Conservation (phyloP, 768 basidiomycete species). For the Fomitopsis serialis region DNA sequence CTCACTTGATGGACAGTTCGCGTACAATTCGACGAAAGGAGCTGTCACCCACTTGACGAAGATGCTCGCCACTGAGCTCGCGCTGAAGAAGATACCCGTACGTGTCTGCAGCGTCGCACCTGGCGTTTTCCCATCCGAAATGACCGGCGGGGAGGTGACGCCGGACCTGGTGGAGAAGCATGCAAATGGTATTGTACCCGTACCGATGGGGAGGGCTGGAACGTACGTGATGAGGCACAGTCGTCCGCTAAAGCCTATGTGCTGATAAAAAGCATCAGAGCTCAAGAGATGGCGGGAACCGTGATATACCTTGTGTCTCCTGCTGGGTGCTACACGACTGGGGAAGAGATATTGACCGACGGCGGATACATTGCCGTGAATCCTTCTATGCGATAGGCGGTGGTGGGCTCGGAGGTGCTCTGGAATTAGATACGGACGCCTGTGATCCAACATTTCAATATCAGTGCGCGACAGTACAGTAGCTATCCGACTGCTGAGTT, state of each 20-base stretch:
- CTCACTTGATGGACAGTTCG: conserved; percentile 45
- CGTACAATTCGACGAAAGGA: conserved; percentile 77
- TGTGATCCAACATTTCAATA: too few relatives aligned
- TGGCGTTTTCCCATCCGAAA: conserved; percentile 71
- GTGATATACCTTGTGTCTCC: conserved; percentile 69
- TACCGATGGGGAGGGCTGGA: conserved; percentile 62
- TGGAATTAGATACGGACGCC: too few relatives aligned
- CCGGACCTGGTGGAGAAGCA: conserved; percentile 45
- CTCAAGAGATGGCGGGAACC: conserved; percentile 71
- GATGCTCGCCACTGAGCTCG: conserved; percentile 73
- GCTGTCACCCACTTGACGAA: conserved; percentile 71
- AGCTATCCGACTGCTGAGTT: too few relatives aligned
- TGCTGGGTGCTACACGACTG: conserved; percentile 70
- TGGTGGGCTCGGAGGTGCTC: too few relatives aligned
- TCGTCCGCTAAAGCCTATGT: not conserved
- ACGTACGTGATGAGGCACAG: conserved; percentile 45
- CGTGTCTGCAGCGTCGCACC: conserved; percentile 72
- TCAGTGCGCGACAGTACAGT: too few relatives aligned
- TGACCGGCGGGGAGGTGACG: conserved; percentile 48
- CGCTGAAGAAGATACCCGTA: conserved; percentile 59
- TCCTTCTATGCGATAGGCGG: conserved; percentile 36
- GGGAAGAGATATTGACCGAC: conserved; percentile 74
- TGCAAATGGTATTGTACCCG: conserved; percentile 51
- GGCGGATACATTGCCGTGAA: conserved; percentile 74
- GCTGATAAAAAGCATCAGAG: conserved; percentile 31